These are phyloP conservation scores for Termitomyces sp. DNA, from an alignment of 768 basidiomycete species.

Conservation along the genomic window DNA sequence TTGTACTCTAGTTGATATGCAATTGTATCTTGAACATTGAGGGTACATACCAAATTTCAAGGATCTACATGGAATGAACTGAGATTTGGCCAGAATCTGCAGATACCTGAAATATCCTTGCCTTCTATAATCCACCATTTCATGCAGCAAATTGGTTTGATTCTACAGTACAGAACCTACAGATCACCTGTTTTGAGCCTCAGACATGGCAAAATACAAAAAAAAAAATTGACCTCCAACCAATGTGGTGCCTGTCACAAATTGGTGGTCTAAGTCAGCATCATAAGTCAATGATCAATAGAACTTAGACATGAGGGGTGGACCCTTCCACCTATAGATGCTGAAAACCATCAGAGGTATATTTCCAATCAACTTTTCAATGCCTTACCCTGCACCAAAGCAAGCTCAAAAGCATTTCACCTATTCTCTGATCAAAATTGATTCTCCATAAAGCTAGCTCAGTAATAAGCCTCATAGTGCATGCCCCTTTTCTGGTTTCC, in stretches of 20 bases:
- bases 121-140: not conserved
- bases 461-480: slow-evolving; percentile 92
- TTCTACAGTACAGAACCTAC: too few species aligned
- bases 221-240: too few species aligned
- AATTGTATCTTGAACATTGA: not conserved
- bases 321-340: slow-evolving; percentile 75
- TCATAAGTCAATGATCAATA: slow-evolving; percentile 21
- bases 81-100: not conserved
- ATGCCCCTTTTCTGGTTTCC: slow-evolving; percentile 74
- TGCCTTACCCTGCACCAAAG: slow-evolving; percentile 64
- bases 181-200: too few species aligned
- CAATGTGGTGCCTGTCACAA: too few species aligned
- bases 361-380: not conserved
- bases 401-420: slow-evolving; percentile 91
- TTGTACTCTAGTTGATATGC: not conserved
- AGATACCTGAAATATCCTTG: not conserved
- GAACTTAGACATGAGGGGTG: not conserved
- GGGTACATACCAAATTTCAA: not conserved
- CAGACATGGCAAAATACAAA: too few species aligned
- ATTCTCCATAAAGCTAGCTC: slow-evolving; percentile 80
- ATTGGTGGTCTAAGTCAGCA: too few species aligned
- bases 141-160: not conserved
- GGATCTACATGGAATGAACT: not conserved
- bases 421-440: too few species aligned
- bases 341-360: slow-evolving; percentile 29